Conservation (phyloP, 345 rosid species). For the Psidium guajava region DNA sequence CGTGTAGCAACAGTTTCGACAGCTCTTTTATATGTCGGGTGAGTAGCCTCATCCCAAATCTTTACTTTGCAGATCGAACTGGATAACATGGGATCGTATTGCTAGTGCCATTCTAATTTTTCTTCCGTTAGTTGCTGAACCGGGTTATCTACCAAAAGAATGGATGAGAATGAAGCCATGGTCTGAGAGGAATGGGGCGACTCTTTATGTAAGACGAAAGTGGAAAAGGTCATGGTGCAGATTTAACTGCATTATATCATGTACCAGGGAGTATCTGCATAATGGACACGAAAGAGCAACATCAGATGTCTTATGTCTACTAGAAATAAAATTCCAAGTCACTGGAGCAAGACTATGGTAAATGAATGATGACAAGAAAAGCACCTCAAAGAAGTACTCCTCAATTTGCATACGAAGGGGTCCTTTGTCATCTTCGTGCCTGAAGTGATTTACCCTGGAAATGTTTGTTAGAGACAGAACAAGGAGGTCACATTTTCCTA, state of each 20-base stretch:
- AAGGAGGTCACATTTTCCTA: background rate
- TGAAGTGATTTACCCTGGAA: constrained; percentile 21
- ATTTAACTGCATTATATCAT: background rate
- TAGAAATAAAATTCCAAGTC: background rate
- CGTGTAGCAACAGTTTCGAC: background rate
- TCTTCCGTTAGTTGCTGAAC: background rate
- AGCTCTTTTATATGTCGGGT: background rate
- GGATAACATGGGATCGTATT: background rate
- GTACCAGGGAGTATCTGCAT: background rate
- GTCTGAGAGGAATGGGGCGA: background rate
- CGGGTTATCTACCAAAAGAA: background rate
- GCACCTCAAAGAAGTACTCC: background rate
- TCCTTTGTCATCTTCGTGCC: background rate
- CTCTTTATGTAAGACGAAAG: background rate
- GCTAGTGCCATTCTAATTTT: background rate
- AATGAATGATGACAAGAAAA: background rate
- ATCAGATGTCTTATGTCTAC: background rate
- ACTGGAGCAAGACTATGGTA: background rate
- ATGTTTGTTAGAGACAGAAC: background rate
- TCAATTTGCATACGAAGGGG: background rate
- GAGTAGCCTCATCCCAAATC: background rate
- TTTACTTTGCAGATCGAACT: background rate
- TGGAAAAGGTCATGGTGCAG: background rate
- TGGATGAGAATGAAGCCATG: background rate
- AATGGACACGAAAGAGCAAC: background rate